Evolutionary conservation across 208 protist genomes (phyloP).

Genomic region (Acanthamoeba rhysodes): DNA sequence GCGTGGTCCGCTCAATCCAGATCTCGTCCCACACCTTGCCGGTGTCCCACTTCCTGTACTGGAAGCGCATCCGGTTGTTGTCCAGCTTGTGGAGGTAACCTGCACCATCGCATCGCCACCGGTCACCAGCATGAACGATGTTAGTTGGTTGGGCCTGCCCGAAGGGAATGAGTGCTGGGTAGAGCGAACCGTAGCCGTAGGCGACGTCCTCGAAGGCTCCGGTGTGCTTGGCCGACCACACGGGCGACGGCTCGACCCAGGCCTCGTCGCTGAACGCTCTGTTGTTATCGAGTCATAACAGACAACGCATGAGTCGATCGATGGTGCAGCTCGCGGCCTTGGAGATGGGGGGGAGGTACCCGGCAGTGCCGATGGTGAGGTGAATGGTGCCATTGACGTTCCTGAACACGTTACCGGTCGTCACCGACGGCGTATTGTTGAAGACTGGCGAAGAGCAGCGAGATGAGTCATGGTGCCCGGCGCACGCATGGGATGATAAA

Average conservation of each 20-base stretch:
- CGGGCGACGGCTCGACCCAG: constrained; percentile 6
- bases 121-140: neutral
- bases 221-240: constrained; percentile 36
- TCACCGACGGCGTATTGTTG: constrained; percentile 20
- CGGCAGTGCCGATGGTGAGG: constrained; percentile 66
- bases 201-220: constrained; percentile 5
- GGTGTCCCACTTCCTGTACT: constrained; percentile 20
- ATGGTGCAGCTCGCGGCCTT: neutral
- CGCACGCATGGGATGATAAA: neutral
- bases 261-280: constrained; percentile 57
- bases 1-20: neutral
- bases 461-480: neutral
- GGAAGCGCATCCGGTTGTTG: constrained; percentile 43
- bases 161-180: neutral
- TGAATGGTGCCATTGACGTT: constrained; percentile 66
- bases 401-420: constrained; percentile 37
- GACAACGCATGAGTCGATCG: too few species aligned
- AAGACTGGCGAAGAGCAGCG: neutral
- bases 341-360: neutral
- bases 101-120: neutral
- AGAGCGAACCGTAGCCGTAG: constrained; percentile 4
- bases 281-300: neutral
- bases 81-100: constrained; percentile 48
- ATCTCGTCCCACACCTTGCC: constrained; percentile 50
- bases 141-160: neutral